Base-by-base conservation (phyloP, 2,329 filamentous ascomycete genomes). In the Stemphylium beticola region DNA sequence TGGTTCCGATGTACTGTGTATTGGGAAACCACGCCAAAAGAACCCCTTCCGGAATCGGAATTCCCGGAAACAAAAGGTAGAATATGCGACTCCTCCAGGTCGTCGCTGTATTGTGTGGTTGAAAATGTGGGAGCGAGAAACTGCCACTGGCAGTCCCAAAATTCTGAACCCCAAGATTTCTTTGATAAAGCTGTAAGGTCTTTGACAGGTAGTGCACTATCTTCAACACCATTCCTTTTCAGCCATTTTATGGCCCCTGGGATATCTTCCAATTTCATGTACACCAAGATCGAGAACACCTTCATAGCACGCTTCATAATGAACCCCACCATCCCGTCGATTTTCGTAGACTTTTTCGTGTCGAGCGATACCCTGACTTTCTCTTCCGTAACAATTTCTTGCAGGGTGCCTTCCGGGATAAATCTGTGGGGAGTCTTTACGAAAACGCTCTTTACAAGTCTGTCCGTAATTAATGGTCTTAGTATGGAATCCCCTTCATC, bases 11-110 rank as follows among this genome's bases (percentile, higher is more conserved):
- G 62, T 4, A 63, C 36, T 10, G 37, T 12, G 36, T 51, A 57
- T n/a, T 56, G 32, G 2, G 29, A 52, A 12, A 65, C 58, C 2
- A 47, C 18, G 11, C 60, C 49, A 32, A 59, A 65, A 4, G 47
- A 43, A 4, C 58, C 53, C 24, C 45, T 34, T 11, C n/a, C 38
- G 12, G 17, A 24, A 4, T 33, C 36, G 1, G 10, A 10, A 8
- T 10, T 12, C 15, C 31, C 47, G 5, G 32, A 36, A 6, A 45
- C 18, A 6, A 59, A 56, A 14, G 58, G 58, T 6, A 50, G 9
- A 17, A 50, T 43, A 4, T 29, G 22, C 1, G 11, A 40, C 7
- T 50, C 24, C 4, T 43, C 47, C 8, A 50, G 22, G 4, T 50
- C 24, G 32, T 20, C 22, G 8, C 37, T 37, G 6, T 12, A 20